Conservation (phyloP, 2,329 filamentous ascomycete genomes). For the Westerdykella aurantiaca region DNA sequence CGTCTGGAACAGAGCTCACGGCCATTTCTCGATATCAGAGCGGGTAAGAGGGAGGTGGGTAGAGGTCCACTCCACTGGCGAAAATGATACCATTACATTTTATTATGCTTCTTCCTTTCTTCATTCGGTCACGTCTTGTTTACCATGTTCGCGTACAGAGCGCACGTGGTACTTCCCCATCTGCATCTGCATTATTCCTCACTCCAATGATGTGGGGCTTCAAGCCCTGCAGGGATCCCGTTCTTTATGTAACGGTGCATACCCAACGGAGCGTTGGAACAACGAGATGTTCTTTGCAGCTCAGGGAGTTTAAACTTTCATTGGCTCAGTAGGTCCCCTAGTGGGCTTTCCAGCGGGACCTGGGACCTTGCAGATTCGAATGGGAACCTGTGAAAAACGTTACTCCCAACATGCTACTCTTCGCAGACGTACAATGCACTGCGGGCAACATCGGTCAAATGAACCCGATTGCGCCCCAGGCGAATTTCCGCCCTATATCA, state of each 20-base stretch:
- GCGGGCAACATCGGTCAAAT: no score
- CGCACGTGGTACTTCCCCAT: background rate
- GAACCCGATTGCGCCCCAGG: no score
- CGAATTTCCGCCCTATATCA: no score
- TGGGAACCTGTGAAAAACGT: no score
- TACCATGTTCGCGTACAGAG: no score
- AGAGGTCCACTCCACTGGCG: background rate
- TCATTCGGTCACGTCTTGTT: background rate
- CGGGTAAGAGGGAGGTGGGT: background rate
- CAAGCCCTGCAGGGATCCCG: slow-evolving; percentile 39
- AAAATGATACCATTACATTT: slow-evolving; percentile 3
- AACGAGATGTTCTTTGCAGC: slow-evolving; percentile 14
- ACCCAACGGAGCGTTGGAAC: slow-evolving; percentile 47
- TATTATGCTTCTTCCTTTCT: background rate
- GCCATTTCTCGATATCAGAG: background rate
- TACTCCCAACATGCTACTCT: no score
- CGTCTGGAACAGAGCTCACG: background rate
- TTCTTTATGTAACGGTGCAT: slow-evolving; percentile 27
- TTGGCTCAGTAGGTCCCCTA: background rate
- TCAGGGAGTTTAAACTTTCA: background rate
- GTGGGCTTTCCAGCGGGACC: no score
- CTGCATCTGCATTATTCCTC: background rate
- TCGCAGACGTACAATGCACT: no score
- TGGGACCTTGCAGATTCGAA: no score
- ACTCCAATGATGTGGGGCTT: slow-evolving; percentile 42